A percentile compares a stretch with the other conserved stretches of the same genome.
These are phyloP conservation scores for Pseudophaeomoniella oleicola DNA, from an alignment of 2,329 filamentous ascomycete species.

Conservation along the genomic window DNA sequence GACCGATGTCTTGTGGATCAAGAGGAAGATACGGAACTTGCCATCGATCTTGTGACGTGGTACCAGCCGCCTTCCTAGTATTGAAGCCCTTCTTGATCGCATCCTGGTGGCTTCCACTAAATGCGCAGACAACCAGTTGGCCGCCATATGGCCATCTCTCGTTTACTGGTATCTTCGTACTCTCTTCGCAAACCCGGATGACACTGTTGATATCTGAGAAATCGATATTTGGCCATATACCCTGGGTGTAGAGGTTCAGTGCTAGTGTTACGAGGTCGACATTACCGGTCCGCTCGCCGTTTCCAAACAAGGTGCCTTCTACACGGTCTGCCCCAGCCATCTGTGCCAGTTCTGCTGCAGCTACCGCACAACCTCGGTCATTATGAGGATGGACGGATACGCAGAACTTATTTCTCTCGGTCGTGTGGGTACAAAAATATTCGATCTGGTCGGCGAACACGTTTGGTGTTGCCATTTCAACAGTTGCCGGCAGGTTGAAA, in stretches of 20 bases:
- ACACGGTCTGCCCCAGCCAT: conserved; percentile 94
- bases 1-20: conserved; percentile 83
- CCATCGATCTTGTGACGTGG: conserved; percentile 56
- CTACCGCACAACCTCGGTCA: conserved; percentile 78
- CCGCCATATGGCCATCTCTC: conserved; percentile 82
- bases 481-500: conserved; percentile 92
- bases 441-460: conserved; percentile 94
- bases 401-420: conserved; percentile 70
- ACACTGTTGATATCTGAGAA: conserved; percentile 78
- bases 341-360: conserved; percentile 80
- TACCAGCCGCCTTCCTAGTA: conserved; percentile 46
- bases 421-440: conserved; percentile 79
- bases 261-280: conserved; percentile 87
- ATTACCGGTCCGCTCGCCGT: conserved; percentile 90
- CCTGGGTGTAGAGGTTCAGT: conserved; percentile 90
- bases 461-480: conserved; percentile 90
- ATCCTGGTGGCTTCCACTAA: conserved; percentile 85
- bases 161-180: conserved; percentile 90
- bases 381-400: conserved; percentile 92
- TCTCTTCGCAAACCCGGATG: conserved; percentile 79
- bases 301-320: conserved; percentile 86
- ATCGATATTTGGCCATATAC: conserved; percentile 70
- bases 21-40: conserved; percentile 82
- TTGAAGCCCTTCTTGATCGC: conserved; percentile 83
- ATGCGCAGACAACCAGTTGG: conserved; percentile 80